Percentiles rank a stretch among this genome's conserved stretches.
These are phyloP conservation scores for Serendipita sp. DNA, from an alignment of 768 basidiomycete species.

Conservation along the genomic window DNA sequence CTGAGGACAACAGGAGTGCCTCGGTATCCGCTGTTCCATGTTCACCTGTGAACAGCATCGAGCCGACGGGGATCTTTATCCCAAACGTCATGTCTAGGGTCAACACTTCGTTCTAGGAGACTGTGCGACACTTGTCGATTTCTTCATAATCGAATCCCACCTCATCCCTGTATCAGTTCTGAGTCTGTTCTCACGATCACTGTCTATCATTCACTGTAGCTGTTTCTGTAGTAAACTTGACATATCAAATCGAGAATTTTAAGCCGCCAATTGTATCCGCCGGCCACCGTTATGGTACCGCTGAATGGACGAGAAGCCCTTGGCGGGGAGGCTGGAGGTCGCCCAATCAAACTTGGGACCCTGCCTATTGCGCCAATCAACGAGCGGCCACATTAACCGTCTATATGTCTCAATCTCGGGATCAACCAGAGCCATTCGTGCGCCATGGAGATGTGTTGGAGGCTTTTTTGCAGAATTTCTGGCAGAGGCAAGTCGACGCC, in stretches of 20 bases:
- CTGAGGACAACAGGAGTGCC: not conserved
- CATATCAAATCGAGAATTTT: no score
- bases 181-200: no score
- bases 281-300: no score
- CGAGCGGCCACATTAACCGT: not conserved
- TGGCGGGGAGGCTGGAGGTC: not conserved
- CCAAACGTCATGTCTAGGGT: not conserved
- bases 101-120: not conserved
- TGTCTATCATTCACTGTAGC: no score
- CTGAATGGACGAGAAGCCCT: no score
- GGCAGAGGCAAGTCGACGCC: slow-evolving; percentile 74
- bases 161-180: no score
- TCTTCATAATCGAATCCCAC: no score
- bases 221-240: no score
- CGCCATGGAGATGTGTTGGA: slow-evolving; percentile 76
- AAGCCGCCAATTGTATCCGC: no score
- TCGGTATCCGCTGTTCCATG: not conserved
- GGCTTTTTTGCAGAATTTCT: slow-evolving; percentile 72
- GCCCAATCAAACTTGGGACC: not conserved
- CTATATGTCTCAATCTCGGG: not conserved
- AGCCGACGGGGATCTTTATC: not conserved
- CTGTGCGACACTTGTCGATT: no score
- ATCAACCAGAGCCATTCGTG: slow-evolving; percentile 38
- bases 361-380: not conserved
- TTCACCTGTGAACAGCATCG: slow-evolving; percentile 3